Conservation (phyloP, 768 basidiomycete species). For the Termitomyces eurrhizus region DNA sequence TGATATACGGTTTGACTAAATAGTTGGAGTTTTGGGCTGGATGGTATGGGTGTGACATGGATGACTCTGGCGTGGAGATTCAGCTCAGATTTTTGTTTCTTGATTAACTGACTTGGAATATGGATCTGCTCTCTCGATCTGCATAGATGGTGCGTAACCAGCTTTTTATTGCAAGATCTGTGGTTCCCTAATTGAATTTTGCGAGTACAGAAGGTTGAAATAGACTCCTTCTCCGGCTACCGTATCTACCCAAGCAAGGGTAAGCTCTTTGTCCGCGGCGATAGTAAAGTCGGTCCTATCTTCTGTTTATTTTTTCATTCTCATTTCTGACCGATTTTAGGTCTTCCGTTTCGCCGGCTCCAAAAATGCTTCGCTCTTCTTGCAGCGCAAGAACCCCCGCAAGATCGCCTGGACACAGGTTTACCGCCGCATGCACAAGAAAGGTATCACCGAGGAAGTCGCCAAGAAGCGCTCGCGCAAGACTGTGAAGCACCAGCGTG, state of each 20-base stretch:
- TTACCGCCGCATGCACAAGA: conserved; percentile 98
- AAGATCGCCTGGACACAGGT: conserved; percentile 98
- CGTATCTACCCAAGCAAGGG: conserved; percentile 99
- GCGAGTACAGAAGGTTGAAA: conserved; percentile 85
- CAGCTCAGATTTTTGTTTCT: conserved; percentile 3
- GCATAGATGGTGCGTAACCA: conserved; percentile 37
- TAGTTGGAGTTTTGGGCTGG: conserved; percentile 32
- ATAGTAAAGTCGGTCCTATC: conserved; percentile 78
- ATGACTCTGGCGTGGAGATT: conserved; percentile 28
- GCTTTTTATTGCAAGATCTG: background rate
- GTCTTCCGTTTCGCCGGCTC: conserved; percentile 93
- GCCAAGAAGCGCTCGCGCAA: conserved; percentile 98
- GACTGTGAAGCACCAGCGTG: conserved; percentile 97
- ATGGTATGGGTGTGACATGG: conserved; percentile 31
- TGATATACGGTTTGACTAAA: conserved; percentile 13
- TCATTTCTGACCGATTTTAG: conserved; percentile 31
- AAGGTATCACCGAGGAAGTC: conserved; percentile 98
- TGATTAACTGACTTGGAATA: conserved; percentile 12
- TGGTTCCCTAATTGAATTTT: conserved; percentile 15
- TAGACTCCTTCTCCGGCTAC: conserved; percentile 96
- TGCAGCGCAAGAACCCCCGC: conserved; percentile 99
- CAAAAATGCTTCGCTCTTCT: conserved; percentile 95
- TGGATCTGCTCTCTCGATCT: conserved; percentile 5
- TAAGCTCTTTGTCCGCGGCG: conserved; percentile 91
- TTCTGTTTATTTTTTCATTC: background rate